phyloP scores from a whole-genome alignment of 202 grass and related monocot species.

The Setaria viridis region DNA sequence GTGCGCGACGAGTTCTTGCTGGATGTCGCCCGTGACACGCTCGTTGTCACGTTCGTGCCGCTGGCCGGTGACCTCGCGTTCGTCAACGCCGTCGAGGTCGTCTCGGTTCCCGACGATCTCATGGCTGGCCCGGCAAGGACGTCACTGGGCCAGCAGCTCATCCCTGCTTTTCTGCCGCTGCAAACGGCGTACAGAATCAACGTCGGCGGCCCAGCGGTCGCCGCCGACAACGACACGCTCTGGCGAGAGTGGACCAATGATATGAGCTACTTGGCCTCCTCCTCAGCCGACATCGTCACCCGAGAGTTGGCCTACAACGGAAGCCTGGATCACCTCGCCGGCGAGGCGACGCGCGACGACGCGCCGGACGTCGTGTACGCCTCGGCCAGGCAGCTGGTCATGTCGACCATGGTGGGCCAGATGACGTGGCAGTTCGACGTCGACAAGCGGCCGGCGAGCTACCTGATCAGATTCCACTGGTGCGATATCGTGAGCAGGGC shows the following conservation, averaged over 20 bases:
- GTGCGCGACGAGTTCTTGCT: conserved; percentile 52
- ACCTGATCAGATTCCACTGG: conserved; percentile 58
- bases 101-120: conserved; percentile 56
- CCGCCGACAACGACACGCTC: conserved; percentile 42
- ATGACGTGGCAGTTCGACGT: conserved; percentile 57
- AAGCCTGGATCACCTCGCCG: conserved; percentile 10
- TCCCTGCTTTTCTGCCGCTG: conserved; percentile 31
- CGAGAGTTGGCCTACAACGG: not conserved
- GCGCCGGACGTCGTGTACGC: conserved; percentile 57
- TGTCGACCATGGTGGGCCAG: not conserved
- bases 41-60: conserved; percentile 59
- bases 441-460: conserved; percentile 24
- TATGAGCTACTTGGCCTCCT: not conserved
- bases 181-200: conserved; percentile 53
- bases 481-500: conserved; percentile 53
- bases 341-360: conserved; percentile 19
- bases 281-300: not conserved
- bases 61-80: conserved; percentile 45
- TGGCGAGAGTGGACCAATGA: conserved; percentile 52
- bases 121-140: conserved; percentile 16
- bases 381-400: conserved; percentile 43
- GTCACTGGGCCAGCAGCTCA: conserved; percentile 4
- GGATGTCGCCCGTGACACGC: conserved; percentile 36
- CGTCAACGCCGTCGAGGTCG: conserved; percentile 63
- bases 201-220: conserved; percentile 42